Conservation (phyloP, 805 yeast species). For the Candida germanica region DNA sequence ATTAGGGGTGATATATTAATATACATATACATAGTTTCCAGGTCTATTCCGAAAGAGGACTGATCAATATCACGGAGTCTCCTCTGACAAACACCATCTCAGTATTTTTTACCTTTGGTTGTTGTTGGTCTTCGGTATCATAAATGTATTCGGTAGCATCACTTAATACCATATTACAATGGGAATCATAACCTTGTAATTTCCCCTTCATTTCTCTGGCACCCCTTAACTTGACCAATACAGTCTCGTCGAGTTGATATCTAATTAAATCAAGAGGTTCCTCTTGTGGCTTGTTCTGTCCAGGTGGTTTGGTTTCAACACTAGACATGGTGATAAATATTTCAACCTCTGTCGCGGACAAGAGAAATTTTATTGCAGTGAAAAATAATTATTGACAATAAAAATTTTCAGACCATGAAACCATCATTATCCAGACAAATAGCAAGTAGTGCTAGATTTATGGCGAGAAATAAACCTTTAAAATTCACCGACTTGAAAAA, state of each 20-base stretch:
- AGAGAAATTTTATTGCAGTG: background rate
- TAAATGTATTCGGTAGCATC: conserved; percentile 86
- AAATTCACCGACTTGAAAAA: conserved; percentile 24
- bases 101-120: conserved; percentile 51
- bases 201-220: conserved; percentile 89
- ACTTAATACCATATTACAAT: conserved; percentile 92
- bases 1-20: no score
- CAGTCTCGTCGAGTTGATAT: conserved; percentile 79
- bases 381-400: background rate
- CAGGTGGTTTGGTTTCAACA: conserved; percentile 29
- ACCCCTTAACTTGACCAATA: conserved; percentile 87
- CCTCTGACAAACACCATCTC: conserved; percentile 97
- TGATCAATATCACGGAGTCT: conserved; percentile 88
- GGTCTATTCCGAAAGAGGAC: conserved; percentile 34
- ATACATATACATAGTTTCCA: no score
- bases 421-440: conserved; percentile 17
- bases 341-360: background rate
- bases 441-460: conserved; percentile 31
- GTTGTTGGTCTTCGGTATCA: conserved; percentile 41
- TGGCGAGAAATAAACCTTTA: conserved; percentile 38
- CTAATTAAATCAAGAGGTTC: conserved; percentile 93
- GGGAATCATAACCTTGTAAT: conserved; percentile 92
- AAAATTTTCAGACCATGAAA: conserved; percentile 7
- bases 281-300: conserved; percentile 33
- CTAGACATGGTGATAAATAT: conserved; percentile 27